A percentile compares a stretch with the other conserved stretches of the same genome.
Conservation (phyloP, 345 rosid genomes). For the Euphorbia tirucalli region DNA sequence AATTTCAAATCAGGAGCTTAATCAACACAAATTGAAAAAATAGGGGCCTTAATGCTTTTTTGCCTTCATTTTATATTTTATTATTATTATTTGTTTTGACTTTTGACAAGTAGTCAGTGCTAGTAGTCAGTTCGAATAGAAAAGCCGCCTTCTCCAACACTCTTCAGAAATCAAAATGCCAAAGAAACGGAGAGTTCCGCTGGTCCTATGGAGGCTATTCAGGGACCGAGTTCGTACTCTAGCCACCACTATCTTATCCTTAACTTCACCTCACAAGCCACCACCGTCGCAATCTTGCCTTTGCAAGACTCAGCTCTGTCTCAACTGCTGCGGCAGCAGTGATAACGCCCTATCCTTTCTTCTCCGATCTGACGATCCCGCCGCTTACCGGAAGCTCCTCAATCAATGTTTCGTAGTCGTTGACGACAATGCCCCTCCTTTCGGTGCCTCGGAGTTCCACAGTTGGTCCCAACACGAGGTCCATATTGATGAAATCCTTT, state of each 20-base stretch:
- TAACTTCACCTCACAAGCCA: constrained; percentile 24
- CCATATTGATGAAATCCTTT: not conserved
- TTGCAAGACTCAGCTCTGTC: constrained; percentile 41
- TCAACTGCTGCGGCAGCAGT: constrained; percentile 25
- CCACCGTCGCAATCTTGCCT: constrained; percentile 23
- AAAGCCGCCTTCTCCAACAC: no score
- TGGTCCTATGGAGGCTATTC: constrained; percentile 53
- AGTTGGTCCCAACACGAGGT: constrained; percentile 48
- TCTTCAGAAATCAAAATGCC: constrained; percentile 23
- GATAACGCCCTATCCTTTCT: constrained; percentile 39
- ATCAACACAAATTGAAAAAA: no score
- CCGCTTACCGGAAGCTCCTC: constrained; percentile 52
- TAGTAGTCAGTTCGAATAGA: no score
- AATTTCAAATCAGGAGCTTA: no score
- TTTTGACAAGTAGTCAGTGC: no score
- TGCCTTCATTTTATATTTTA: no score
- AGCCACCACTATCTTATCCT: constrained; percentile 36
- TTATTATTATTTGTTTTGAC: no score
- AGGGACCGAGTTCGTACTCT: constrained; percentile 41
- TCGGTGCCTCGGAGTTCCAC: constrained; percentile 26
- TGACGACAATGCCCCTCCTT: constrained; percentile 42
- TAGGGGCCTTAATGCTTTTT: no score
- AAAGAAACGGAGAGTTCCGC: constrained; percentile 48
- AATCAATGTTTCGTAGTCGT: constrained; percentile 49
- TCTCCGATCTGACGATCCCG: constrained; percentile 50